Evolutionary conservation across 441 rosid genomes (phyloP), one percentile per base, ranked within the genome.

Genomic region (Eruca vesicaria): DNA sequence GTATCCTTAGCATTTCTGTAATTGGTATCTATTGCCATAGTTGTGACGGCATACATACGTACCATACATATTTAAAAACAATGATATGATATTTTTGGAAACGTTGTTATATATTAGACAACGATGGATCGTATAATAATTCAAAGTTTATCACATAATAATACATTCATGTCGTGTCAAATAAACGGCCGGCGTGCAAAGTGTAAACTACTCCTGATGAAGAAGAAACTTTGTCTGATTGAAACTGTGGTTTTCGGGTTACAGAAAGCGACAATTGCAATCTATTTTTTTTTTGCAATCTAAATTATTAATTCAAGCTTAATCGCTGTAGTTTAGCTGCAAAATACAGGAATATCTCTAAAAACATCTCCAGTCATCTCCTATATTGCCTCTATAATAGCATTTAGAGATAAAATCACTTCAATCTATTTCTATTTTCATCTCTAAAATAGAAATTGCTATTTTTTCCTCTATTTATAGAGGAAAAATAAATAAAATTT

Each of bases 81-180:
- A 41, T 7, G 53, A 59, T 21, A 28, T 45, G 23, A 14, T 72
- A 19, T 36, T 20, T 41, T 60, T 53, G 61, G 68, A 65, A 45
- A 58, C 20, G 32, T 58, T 65, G 8, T 6, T 50, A 59, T 52
- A 12, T 36, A 15, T 70, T 16, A 48, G 68, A 71, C 33, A 70
- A 41, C 64, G 80, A 71, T 48, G 35, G 69, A 48, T 77, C 38
- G 57, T 77, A 53, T 48, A 29, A 29, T 41, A 29, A 60, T 66
- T 71, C 77, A 77, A 66, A 77, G 56, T 68, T 71, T 71, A 66
- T 71, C 76, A 35, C 67, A 70, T 57, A 76, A 77, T 71, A 50
- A 50, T 50, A 16, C 56, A 66, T 66, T 71, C 68, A 48, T 38
- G 80, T 77, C 80, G 76, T 77, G 59, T 71, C 73, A 72, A 66